phyloP scores from a whole-genome alignment of 2,329 filamentous ascomycete species.

The Arthrobotrys sphaeroides region DNA sequence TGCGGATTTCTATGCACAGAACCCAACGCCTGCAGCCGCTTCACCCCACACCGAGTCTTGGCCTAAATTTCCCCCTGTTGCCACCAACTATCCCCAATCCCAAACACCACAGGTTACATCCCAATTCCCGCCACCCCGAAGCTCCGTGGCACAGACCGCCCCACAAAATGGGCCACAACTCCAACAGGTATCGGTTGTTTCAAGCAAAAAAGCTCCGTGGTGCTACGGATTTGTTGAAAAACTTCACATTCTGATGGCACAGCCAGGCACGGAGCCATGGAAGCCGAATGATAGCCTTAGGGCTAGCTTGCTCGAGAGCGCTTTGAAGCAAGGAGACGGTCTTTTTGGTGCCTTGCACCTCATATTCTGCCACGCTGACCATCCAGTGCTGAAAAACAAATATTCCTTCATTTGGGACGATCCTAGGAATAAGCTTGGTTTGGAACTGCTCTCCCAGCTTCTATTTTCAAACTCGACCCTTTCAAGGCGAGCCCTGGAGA shows the following conservation, averaged over 20 bases:
- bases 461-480: constrained; percentile 31
- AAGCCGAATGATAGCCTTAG: constrained; percentile 31
- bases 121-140: background rate
- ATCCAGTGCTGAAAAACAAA: constrained; percentile 20
- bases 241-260: constrained; percentile 24
- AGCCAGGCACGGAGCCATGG: constrained; percentile 9
- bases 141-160: background rate
- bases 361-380: constrained; percentile 28
- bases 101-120: background rate
- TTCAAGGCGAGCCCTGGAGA: constrained; percentile 12
- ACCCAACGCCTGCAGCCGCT: background rate
- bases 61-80: background rate
- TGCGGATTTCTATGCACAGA: background rate
- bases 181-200: background rate
- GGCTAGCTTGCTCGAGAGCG: constrained; percentile 35
- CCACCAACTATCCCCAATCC: background rate
- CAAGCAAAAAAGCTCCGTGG: constrained; percentile 11
- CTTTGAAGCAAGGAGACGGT: constrained; percentile 36
- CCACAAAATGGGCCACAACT: constrained; percentile 2
- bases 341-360: constrained; percentile 43
- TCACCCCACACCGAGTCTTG: background rate
- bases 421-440: constrained; percentile 11
- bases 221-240: constrained; percentile 10
- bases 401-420: constrained; percentile 18
- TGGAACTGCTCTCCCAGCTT: constrained; percentile 43